A percentile compares a stretch with the other conserved stretches of the same genome.
Evolutionary conservation across 192 early-diverging fungal genomes (phyloP).

Genomic region (Backusella mclennaniae): DNA sequence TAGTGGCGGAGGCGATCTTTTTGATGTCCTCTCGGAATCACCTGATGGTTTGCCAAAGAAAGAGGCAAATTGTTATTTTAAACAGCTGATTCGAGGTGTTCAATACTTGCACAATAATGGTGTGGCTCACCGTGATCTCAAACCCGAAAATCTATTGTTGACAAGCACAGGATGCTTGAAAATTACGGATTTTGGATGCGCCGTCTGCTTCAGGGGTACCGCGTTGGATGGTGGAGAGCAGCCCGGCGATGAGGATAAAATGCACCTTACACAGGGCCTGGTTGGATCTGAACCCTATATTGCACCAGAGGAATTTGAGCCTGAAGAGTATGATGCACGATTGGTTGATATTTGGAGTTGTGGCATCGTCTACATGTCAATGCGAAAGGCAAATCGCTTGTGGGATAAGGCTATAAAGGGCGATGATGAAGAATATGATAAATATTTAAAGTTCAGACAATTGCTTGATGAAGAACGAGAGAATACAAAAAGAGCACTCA

Average conservation of each 20-base stretch:
- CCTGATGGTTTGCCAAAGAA: slow-evolving; percentile 42
- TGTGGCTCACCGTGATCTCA: slow-evolving; percentile 86
- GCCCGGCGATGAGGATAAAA: slow-evolving; percentile 49
- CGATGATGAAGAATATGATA: slow-evolving; percentile 3
- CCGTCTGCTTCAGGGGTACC: slow-evolving; percentile 77
- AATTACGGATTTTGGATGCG: slow-evolving; percentile 97
- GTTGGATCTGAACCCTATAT: slow-evolving; percentile 96
- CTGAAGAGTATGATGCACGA: slow-evolving; percentile 87
- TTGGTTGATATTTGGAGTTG: slow-evolving; percentile 90
- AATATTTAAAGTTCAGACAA: slow-evolving; percentile 12
- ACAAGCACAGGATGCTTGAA: slow-evolving; percentile 78
- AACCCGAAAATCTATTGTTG: slow-evolving; percentile 86
- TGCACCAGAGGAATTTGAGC: slow-evolving; percentile 83
- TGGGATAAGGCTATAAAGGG: slow-evolving; percentile 22
- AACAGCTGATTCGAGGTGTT: slow-evolving; percentile 87
- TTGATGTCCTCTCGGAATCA: slow-evolving; percentile 62
- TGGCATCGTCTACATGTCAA: slow-evolving; percentile 67
- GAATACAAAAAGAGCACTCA: neutral
- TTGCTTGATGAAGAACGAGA: slow-evolving; percentile 18
- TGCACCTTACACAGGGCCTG: slow-evolving; percentile 80
- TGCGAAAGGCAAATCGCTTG: slow-evolving; percentile 3
- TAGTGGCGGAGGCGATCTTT: slow-evolving; percentile 78
- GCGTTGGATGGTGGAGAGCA: slow-evolving; percentile 10
- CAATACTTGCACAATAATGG: slow-evolving; percentile 89
- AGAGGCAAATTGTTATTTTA: slow-evolving; percentile 80